Base-by-base conservation (phyloP, 2,329 filamentous ascomycete species). In the Diplodia intermedia region DNA sequence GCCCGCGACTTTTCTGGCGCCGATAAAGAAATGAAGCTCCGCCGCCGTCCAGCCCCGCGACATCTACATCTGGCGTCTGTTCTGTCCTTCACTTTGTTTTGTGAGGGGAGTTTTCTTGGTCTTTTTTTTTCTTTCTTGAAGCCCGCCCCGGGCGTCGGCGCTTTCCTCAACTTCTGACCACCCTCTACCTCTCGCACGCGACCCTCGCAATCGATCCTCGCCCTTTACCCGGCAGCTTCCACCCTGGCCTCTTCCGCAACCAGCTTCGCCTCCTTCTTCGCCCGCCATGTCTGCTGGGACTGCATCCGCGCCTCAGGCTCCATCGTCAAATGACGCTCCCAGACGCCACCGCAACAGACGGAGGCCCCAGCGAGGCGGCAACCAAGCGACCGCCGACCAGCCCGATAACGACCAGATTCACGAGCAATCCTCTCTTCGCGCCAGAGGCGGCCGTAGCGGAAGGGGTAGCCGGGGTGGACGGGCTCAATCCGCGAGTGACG, bases 51-150 rank as follows among this genome's bases (percentile, higher is more conserved):
- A 43, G 65, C 11, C 36, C 36, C 33, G n/a, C 12, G n/a, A 20
- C 18, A 8, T n/a, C 65, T 50, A 20, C 18, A 8, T n/a, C 65
- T 50, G 26, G 3, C 49, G 65, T 38, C 50, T 55, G 65, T 31
- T 54, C 69, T 71, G 26, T 26, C 73, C 69, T 61, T 68, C 71
- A 67, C 55, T 56, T 66, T 68, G 72, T 78, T 77, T 67, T 69
- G 26, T 26, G 26, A 26, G 73, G 73, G 73, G 76, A 73, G 74
- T 76, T 71, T 75, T 70, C n/a, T n/a, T n/a, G n/a, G n/a, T n/a
- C n/a, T 73, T 74, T 71, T 61, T 33, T 3, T 31, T 4, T 26
- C 73, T 74, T 71, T 60, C 8, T 33, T 31, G 71, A 73, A 73
- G 76, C 75, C 73, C 75, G 40, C 54, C 38, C 29, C 47, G 4